These are phyloP conservation scores for Alternaria sp. DNA, from an alignment of 2,329 filamentous ascomycete genomes.

Conservation along the genomic window DNA sequence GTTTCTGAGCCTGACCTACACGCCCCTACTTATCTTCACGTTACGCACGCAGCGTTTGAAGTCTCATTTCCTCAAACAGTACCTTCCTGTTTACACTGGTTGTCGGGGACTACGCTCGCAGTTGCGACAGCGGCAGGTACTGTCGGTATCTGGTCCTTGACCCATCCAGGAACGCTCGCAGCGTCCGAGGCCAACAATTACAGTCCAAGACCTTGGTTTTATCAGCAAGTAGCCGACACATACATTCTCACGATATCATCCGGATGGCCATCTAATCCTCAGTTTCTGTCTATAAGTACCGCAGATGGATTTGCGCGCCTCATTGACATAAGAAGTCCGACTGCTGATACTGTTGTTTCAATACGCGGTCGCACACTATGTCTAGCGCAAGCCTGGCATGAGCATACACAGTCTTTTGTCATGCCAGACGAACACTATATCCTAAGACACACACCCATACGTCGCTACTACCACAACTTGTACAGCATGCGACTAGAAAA, in stretches of 20 bases:
- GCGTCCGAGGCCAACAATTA: background rate
- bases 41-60: constrained; percentile 60
- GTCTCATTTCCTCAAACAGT: constrained; percentile 60
- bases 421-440: constrained; percentile 64
- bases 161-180: constrained; percentile 46
- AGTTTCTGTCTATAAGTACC: constrained; percentile 61
- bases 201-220: constrained; percentile 53
- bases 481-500: constrained; percentile 49
- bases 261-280: constrained; percentile 63
- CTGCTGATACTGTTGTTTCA: constrained; percentile 54
- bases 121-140: constrained; percentile 65
- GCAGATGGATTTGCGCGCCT: constrained; percentile 65
- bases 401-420: constrained; percentile 63
- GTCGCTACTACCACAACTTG: constrained; percentile 61
- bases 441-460: constrained; percentile 58
- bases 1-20: constrained; percentile 9
- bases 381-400: constrained; percentile 62
- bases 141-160: constrained; percentile 62
- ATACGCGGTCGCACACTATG: constrained; percentile 61
- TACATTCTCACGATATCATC: constrained; percentile 59
- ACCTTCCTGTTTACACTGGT: constrained; percentile 65
- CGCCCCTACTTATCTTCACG: constrained; percentile 48
- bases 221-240: constrained; percentile 54
- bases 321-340: constrained; percentile 61
- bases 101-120: constrained; percentile 63